Percentiles rank a stretch among this genome's conserved stretches.
Conservation (phyloP, 2,329 filamentous ascomycete species). For the Aspergillus thermomutatus region DNA sequence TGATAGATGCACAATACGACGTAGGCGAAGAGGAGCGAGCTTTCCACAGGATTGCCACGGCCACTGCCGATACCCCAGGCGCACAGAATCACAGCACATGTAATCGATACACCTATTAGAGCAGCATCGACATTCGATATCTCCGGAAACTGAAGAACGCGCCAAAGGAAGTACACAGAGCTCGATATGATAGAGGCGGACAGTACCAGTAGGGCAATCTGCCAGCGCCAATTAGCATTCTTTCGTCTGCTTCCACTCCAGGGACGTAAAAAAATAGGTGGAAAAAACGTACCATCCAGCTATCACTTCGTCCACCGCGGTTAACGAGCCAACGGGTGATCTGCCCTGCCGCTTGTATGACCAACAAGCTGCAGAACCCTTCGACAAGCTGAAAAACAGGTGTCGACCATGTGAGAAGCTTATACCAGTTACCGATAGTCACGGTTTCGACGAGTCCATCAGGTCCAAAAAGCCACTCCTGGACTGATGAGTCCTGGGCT, state of each 20-base stretch:
- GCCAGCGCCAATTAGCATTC: slow-evolving; percentile 16
- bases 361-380: slow-evolving; percentile 92
- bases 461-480: slow-evolving; percentile 84
- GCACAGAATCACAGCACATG: slow-evolving; percentile 86
- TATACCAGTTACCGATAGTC: slow-evolving; percentile 85
- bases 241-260: background rate
- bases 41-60: slow-evolving; percentile 91
- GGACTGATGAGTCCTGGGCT: slow-evolving; percentile 61
- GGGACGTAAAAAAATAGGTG: background rate
- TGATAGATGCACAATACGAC: slow-evolving; percentile 98
- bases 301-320: slow-evolving; percentile 79
- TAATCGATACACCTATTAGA: slow-evolving; percentile 87
- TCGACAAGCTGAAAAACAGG: slow-evolving; percentile 92
- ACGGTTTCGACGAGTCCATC: slow-evolving; percentile 76
- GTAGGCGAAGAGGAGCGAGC: slow-evolving; percentile 92
- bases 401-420: slow-evolving; percentile 80
- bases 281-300: slow-evolving; percentile 75
- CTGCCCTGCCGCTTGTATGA: slow-evolving; percentile 92
- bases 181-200: slow-evolving; percentile 91
- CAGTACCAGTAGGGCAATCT: slow-evolving; percentile 84
- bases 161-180: slow-evolving; percentile 93
- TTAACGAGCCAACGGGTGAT: slow-evolving; percentile 95
- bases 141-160: slow-evolving; percentile 88
- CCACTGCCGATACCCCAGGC: slow-evolving; percentile 93
- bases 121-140: slow-evolving; percentile 90